Base-by-base conservation (phyloP, 257 asterid species). In the Nicotiana noctiflora region DNA sequence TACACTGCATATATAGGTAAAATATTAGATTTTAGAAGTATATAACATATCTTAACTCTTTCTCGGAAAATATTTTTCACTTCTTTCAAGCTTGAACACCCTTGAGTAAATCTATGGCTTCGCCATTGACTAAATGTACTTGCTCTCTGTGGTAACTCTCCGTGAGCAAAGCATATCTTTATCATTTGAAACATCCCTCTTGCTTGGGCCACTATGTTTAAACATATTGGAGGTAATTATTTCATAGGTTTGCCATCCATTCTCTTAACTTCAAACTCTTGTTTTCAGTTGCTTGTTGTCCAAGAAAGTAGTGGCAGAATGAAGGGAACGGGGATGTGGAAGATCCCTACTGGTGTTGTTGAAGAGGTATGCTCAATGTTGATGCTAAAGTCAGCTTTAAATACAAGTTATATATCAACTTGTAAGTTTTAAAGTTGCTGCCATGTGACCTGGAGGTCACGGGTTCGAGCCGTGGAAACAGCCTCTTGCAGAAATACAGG, bases 291-390 rank as follows among this genome's bases (percentile, higher is more conserved):
- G 91, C 96, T 92, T 70, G 97, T 90, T 64, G 96, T 91, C 65
- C 91, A 64, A 85, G 94, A 92, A 86, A 89, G 89, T 87, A 81
- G 86, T 37, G 96, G 97, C 79, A 84, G 78, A 61, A 81, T 86
- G 25, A 77, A 77, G 56, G 92, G 89, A 79, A 86, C 82, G 2
- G 92, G 93, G 15, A 82, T 90, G 14, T 92, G 97, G 97, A 92
- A 92, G 88, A 91, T 92, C 79, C 96, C 96, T 37, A 91, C 95
- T 34, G 95, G 95, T 70, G 84, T 89, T 29, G 82, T 91, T 11
- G 94, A 91, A 68, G 90, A 89, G 94, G 95, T 92, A 86, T 21
- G 79, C 5, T 12, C 46, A 29, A 14, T 64, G 74, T 31, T 29
- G 21, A 64, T 29, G 49, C 74, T 64, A 15, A 64, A 29, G 74